Conservation (phyloP, 768 basidiomycete species). For the Tylopilus sp. region DNA sequence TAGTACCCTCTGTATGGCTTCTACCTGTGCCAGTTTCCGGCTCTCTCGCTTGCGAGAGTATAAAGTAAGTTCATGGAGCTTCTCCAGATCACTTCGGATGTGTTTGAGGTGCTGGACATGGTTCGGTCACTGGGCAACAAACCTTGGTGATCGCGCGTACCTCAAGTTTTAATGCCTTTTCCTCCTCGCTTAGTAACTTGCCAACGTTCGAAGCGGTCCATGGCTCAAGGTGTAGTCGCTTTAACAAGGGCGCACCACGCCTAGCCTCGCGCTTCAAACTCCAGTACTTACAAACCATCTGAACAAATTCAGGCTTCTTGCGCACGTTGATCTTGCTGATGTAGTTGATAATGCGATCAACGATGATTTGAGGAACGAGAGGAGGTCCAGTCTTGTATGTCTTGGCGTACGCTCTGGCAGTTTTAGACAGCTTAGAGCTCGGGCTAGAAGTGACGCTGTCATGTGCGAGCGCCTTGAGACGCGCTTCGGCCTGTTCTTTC, state of each 20-base stretch:
- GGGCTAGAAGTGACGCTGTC: constrained; percentile 39
- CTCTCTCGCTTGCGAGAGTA: constrained; percentile 75
- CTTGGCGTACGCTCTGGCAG: constrained; percentile 88
- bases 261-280: constrained; percentile 94
- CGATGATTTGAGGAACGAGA: constrained; percentile 80
- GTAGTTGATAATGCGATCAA: constrained; percentile 76
- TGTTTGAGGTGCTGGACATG: constrained; percentile 48
- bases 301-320: constrained; percentile 75
- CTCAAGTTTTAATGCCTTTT: constrained; percentile 78
- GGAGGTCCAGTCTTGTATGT: constrained; percentile 92
- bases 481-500: constrained; percentile 68
- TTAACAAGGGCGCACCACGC: constrained; percentile 89
- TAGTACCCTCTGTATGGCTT: constrained; percentile 65
- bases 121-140: not conserved
- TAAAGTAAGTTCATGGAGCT: constrained; percentile 62
- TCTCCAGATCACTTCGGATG: constrained; percentile 74
- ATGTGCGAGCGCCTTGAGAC: constrained; percentile 51
- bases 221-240: constrained; percentile 91
- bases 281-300: constrained; percentile 87
- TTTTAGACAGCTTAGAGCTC: constrained; percentile 56
- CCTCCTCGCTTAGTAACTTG: constrained; percentile 72
- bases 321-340: constrained; percentile 64
- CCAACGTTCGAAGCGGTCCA: constrained; percentile 82
- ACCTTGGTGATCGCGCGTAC: constrained; percentile 42
- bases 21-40: constrained; percentile 68